Percentiles rank a stretch among this genome's conserved stretches.
Evolutionary conservation across 805 yeast genomes (phyloP).

Genomic region (Maudiozyma serrabonitensis): DNA sequence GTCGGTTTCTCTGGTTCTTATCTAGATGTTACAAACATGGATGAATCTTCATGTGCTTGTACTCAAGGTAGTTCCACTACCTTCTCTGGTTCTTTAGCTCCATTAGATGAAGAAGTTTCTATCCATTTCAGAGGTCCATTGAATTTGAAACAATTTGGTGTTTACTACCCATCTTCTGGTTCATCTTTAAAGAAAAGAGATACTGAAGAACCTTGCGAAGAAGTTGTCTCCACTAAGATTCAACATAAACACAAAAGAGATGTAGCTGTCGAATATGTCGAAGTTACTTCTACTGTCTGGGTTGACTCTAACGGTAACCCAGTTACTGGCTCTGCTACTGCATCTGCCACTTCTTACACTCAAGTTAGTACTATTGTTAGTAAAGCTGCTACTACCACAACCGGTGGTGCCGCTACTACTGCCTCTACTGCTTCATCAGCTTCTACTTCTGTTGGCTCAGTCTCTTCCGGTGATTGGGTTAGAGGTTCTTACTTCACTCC

Average conservation of each 20-base stretch:
- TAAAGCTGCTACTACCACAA: constrained; percentile 4
- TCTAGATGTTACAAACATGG: constrained; percentile 71
- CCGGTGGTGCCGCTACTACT: constrained; percentile 16
- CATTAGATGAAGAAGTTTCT: constrained; percentile 57
- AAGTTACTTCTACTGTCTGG: constrained; percentile 70
- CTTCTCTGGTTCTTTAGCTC: constrained; percentile 59
- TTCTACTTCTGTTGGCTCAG: constrained; percentile 31
- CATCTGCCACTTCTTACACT: constrained; percentile 10
- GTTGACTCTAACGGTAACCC: constrained; percentile 48
- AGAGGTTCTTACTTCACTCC: constrained; percentile 70
- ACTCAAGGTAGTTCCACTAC: constrained; percentile 40
- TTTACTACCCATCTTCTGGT: constrained; percentile 60
- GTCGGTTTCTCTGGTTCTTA: constrained; percentile 84
- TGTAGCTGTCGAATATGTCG: constrained; percentile 51
- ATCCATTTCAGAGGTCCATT: constrained; percentile 77
- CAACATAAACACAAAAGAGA: constrained; percentile 48
- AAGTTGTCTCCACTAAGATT: constrained; percentile 3
- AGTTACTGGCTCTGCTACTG: constrained; percentile 13
- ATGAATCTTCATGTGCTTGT: constrained; percentile 60
- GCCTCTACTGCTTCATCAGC: constrained; percentile 25
- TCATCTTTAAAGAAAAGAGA: constrained; percentile 37
- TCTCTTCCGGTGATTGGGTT: constrained; percentile 51
- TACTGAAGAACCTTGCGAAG: constrained; percentile 29
- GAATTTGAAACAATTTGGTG: constrained; percentile 62
- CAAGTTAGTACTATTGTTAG: constrained; percentile 5